A percentile compares a stretch with the other conserved stretches of the same genome.
Evolutionary conservation across 306 rosid species (phyloP).

Genomic region (Sophora flavescens): DNA sequence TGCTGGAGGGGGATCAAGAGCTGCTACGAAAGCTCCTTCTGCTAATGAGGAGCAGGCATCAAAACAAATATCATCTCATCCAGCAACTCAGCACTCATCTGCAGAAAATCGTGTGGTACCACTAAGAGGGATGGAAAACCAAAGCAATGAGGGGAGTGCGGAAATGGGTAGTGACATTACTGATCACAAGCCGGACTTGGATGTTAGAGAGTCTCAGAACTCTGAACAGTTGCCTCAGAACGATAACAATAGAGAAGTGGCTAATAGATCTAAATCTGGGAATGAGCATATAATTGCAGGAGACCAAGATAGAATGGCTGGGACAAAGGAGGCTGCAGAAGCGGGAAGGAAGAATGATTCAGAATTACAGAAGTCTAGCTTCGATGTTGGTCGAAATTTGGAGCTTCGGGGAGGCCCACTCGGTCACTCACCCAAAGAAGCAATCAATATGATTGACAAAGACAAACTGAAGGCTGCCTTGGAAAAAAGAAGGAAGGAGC

Average conservation of each 20-base stretch:
- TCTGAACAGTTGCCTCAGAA: conserved; percentile 52
- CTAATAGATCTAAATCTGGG: conserved; percentile 39
- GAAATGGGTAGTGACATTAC: conserved; percentile 68
- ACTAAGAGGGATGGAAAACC: conserved; percentile 55
- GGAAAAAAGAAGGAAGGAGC: conserved; percentile 81
- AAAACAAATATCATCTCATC: conserved; percentile 44
- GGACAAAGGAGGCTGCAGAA: conserved; percentile 67
- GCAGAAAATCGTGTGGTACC: conserved; percentile 49
- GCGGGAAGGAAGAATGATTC: conserved; percentile 47
- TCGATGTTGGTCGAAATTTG: conserved; percentile 39
- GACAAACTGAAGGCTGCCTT: conserved; percentile 90
- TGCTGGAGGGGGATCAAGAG: conserved; percentile 62
- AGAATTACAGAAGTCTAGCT: conserved; percentile 22
- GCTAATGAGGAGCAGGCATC: conserved; percentile 70
- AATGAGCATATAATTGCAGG: conserved; percentile 56
- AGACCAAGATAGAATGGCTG: conserved; percentile 59
- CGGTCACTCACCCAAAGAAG: conserved; percentile 77
- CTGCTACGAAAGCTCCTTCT: conserved; percentile 60
- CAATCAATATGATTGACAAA: conserved; percentile 80
- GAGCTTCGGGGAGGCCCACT: conserved; percentile 57
- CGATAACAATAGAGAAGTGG: conserved; percentile 46
- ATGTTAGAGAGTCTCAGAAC: conserved; percentile 63
- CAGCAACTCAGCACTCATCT: conserved; percentile 42
- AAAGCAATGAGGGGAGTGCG: conserved; percentile 73
- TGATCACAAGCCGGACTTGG: conserved; percentile 70